Conservation (phyloP, 2,329 filamentous ascomycete species). For the Epichloe bromicola region DNA sequence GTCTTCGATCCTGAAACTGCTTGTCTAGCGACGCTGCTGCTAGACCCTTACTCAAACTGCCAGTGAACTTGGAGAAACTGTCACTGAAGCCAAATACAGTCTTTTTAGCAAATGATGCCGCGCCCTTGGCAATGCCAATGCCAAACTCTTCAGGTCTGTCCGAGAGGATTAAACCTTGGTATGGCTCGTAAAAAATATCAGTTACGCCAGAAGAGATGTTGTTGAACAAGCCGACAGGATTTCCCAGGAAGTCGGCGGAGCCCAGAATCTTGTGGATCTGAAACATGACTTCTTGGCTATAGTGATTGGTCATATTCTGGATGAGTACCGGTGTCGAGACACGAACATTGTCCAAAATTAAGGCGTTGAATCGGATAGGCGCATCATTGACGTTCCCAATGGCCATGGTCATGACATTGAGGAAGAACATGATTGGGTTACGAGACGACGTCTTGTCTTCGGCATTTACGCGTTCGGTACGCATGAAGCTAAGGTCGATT, state of each 20-base stretch:
- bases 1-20: constrained; percentile 91
- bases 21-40: constrained; percentile 94
- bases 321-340: constrained; percentile 76
- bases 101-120: constrained; percentile 96
- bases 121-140: constrained; percentile 88
- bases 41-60: constrained; percentile 90
- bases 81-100: constrained; percentile 95
- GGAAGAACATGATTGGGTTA: constrained; percentile 96
- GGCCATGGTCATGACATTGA: constrained; percentile 98
- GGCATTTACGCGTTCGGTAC: constrained; percentile 90
- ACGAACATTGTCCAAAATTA: constrained; percentile 89
- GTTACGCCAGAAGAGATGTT: constrained; percentile 94
- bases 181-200: constrained; percentile 98
- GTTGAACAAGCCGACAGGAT: constrained; percentile 95
- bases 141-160: constrained; percentile 93
- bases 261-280: constrained; percentile 96
- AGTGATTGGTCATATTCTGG: constrained; percentile 82
- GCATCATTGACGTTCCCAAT: constrained; percentile 98
- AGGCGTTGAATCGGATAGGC: constrained; percentile 80
- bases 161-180: constrained; percentile 92
- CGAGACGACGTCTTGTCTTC: constrained; percentile 84
- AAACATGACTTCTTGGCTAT: constrained; percentile 89
- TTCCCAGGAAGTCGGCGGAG: constrained; percentile 93
- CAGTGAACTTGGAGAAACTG: constrained; percentile 95
- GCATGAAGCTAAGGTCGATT: constrained; percentile 90